phyloP scores from a whole-genome alignment of 2,329 filamentous ascomycete species.

The Xylariaceae sp. region DNA sequence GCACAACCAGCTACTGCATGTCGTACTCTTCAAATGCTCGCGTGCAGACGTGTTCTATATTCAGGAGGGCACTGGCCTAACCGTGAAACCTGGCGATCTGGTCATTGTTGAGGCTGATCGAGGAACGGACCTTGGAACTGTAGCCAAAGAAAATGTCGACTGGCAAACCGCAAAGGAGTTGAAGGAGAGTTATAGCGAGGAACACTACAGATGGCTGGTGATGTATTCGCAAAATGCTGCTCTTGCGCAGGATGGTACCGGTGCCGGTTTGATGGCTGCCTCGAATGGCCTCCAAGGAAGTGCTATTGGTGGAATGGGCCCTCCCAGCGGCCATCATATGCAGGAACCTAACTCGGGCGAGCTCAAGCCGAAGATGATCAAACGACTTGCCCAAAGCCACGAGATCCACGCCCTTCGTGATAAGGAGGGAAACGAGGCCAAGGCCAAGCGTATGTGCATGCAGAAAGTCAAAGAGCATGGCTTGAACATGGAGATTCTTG shows the following conservation, averaged over 20 bases:
- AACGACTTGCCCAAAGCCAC: constrained; percentile 84
- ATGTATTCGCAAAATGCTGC: constrained; percentile 86
- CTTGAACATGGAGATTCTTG: constrained; percentile 96
- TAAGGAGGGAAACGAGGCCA: constrained; percentile 96
- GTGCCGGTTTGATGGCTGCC: constrained; percentile 57
- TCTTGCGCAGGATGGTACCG: constrained; percentile 53
- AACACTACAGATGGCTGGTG: constrained; percentile 98
- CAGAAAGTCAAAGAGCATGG: constrained; percentile 94
- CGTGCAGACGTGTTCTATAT: constrained; percentile 96
- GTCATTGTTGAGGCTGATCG: constrained; percentile 98
- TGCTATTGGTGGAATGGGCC: constrained; percentile 73
- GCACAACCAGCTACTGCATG: constrained; percentile 68
- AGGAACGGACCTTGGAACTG: constrained; percentile 89
- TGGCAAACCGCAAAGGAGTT: constrained; percentile 82
- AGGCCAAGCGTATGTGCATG: constrained; percentile 93
- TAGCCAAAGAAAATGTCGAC: constrained; percentile 80
- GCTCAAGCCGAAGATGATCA: constrained; percentile 93
- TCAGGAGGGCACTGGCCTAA: constrained; percentile 87
- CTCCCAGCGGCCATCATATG: constrained; percentile 65
- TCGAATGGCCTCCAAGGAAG: constrained; percentile 61
- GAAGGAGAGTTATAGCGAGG: constrained; percentile 87
- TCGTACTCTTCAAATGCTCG: constrained; percentile 95
- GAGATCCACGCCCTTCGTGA: constrained; percentile 85
- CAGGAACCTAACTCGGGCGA: constrained; percentile 68
- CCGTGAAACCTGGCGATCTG: constrained; percentile 83